Percentiles rank a stretch among this genome's conserved stretches.
These are phyloP conservation scores for Chloris gayana DNA, from an alignment of 176 grass and related monocot species.

Conservation along the genomic window DNA sequence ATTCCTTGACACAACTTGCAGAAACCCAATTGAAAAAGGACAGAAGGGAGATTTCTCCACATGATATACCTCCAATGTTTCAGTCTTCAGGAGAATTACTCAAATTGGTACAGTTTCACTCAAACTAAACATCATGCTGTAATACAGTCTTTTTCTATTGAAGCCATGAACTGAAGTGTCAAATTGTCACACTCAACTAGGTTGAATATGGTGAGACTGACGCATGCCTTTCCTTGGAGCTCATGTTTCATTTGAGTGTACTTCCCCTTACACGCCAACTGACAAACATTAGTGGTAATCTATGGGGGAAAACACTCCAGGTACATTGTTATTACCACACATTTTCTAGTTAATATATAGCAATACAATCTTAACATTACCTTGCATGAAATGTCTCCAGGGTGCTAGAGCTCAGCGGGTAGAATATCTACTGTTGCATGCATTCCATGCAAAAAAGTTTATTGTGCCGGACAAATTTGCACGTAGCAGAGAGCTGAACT, in stretches of 20 bases:
- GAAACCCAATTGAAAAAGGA: constrained; percentile 87
- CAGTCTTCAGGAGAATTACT: constrained; percentile 69
- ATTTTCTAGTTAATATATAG: constrained; percentile 16
- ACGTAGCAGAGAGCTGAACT: constrained; percentile 59
- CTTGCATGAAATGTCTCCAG: constrained; percentile 47
- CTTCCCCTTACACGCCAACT: constrained; percentile 88
- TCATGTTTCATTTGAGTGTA: constrained; percentile 98
- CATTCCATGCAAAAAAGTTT: constrained; percentile 94
- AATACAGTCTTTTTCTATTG: background rate
- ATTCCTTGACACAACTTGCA: constrained; percentile 97
- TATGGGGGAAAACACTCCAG: constrained; percentile 96
- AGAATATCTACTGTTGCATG: constrained; percentile 91
- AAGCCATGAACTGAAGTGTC: constrained; percentile 39
- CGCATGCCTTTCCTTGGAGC: constrained; percentile 91
- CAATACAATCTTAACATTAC: constrained; percentile 21
- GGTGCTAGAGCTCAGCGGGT: constrained; percentile 97
- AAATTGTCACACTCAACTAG: constrained; percentile 53
- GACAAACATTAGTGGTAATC: constrained; percentile 95
- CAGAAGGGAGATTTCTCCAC: constrained; percentile 78
- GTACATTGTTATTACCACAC: constrained; percentile 35
- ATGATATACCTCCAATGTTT: constrained; percentile 92
- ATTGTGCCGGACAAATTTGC: constrained; percentile 85
- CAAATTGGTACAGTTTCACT: constrained; percentile 73
- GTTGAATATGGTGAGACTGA: constrained; percentile 86
- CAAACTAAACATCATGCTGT: background rate